phyloP scores from a whole-genome alignment of 805 yeast species.

The Candida loeiensis region DNA sequence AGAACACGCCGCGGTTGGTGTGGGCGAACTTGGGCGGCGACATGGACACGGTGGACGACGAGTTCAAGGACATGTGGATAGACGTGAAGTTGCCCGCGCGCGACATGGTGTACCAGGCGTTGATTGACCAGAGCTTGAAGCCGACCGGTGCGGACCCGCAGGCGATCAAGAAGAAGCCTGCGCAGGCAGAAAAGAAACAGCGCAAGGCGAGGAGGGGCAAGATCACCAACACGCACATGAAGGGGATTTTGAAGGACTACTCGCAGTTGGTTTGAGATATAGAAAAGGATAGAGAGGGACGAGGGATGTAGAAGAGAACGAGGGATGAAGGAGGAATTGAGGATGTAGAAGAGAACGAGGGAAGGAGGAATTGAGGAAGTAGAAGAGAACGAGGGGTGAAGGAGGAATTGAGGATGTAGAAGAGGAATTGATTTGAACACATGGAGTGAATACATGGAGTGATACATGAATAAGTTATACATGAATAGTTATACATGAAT shows the following conservation, averaged over 20 bases:
- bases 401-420: too few species aligned
- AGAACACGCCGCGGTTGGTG: conserved; percentile 83
- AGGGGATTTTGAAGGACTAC: conserved; percentile 90
- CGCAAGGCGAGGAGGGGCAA: conserved; percentile 91
- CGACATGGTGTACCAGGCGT: conserved; percentile 72
- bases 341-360: too few species aligned
- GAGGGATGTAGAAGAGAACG: background rate
- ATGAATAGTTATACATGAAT: too few species aligned
- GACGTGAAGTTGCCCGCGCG: conserved; percentile 74
- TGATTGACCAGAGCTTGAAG: conserved; percentile 82
- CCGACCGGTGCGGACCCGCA: conserved; percentile 99
- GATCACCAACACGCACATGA: conserved; percentile 94
- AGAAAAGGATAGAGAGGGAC: background rate
- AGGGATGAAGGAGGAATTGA: background rate
- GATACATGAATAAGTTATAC: too few species aligned
- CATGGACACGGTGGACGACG: conserved; percentile 68
- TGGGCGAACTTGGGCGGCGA: conserved; percentile 87
- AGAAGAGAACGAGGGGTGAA: background rate
- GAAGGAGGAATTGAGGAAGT: too few species aligned
- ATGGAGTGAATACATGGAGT: too few species aligned
- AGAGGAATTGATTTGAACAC: too few species aligned
- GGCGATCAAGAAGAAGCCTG: conserved; percentile 65
- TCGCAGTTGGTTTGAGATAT: conserved; percentile 31
- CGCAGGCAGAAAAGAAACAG: conserved; percentile 64
- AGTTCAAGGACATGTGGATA: conserved; percentile 80